Conservation (phyloP, 1,284 basidiomycete species). For the Cutaneotrichosporon mucoides region DNA sequence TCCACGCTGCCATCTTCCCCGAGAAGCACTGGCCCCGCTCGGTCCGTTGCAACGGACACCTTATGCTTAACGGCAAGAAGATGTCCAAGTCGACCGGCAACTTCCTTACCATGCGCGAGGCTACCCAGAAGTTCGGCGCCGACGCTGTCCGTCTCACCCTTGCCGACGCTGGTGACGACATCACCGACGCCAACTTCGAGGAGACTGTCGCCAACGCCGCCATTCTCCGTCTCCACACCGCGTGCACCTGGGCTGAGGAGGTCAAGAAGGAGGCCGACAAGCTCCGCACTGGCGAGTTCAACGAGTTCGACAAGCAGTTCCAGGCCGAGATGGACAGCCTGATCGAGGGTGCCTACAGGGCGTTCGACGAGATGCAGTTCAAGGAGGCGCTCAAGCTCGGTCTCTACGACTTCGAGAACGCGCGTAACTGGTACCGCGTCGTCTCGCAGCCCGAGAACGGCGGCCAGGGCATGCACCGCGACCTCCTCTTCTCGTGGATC, state of each 20-base stretch:
- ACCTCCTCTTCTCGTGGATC: slow-evolving; percentile 75
- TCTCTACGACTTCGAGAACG: slow-evolving; percentile 91
- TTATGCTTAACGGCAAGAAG: slow-evolving; percentile 98
- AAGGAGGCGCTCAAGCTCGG: slow-evolving; percentile 94
- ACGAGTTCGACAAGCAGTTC: slow-evolving; percentile 76
- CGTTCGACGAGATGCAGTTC: slow-evolving; percentile 80
- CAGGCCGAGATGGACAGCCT: slow-evolving; percentile 86
- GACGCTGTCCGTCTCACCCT: slow-evolving; percentile 80
- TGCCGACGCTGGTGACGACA: slow-evolving; percentile 95
- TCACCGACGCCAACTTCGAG: slow-evolving; percentile 91
- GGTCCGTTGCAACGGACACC: slow-evolving; percentile 92
- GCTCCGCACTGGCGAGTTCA: slow-evolving; percentile 61
- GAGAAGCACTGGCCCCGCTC: slow-evolving; percentile 89
- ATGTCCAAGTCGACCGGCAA: slow-evolving; percentile 92
- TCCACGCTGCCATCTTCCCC: slow-evolving; percentile 89
- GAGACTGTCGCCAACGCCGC: slow-evolving; percentile 98
- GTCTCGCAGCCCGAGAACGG: slow-evolving; percentile 69
- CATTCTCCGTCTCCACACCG: slow-evolving; percentile 88
- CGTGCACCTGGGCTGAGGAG: slow-evolving; percentile 91
- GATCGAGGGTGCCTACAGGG: slow-evolving; percentile 70
- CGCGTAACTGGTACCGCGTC: slow-evolving; percentile 94
- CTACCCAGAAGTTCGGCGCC: slow-evolving; percentile 49
- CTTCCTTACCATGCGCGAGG: slow-evolving; percentile 50
- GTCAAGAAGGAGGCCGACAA: slow-evolving; percentile 60
- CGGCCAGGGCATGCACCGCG: slow-evolving; percentile 74